Percentiles rank a stretch among this genome's conserved stretches.
These are phyloP conservation scores for Apiotrichum montevideense DNA, from an alignment of 1,284 basidiomycete genomes.

Conservation along the genomic window DNA sequence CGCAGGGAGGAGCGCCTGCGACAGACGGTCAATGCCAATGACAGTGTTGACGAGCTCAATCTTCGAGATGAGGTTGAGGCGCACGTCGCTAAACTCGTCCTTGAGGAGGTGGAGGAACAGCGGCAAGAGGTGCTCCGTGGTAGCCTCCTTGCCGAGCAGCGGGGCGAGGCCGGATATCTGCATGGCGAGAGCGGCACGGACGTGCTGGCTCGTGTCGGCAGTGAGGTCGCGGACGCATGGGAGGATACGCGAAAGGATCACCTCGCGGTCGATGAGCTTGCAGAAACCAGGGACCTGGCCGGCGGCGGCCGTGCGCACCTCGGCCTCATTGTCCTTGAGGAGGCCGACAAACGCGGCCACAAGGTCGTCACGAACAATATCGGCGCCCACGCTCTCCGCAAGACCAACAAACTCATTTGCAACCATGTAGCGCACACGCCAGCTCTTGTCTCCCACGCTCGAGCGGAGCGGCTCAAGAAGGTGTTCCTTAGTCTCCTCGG, in stretches of 20 bases:
- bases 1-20: conserved; percentile 92
- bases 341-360: conserved; percentile 89
- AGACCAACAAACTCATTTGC: conserved; percentile 94
- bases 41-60: conserved; percentile 95
- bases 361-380: conserved; percentile 89
- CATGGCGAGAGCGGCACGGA: conserved; percentile 90
- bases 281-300: conserved; percentile 97
- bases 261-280: conserved; percentile 87
- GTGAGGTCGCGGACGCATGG: conserved; percentile 96
- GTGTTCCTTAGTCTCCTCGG: conserved; percentile 85
- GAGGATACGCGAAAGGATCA: conserved; percentile 85
- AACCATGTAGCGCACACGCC: conserved; percentile 99
- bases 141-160: conserved; percentile 86
- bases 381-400: conserved; percentile 82
- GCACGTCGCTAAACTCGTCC: conserved; percentile 98
- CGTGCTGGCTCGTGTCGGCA: conserved; percentile 91
- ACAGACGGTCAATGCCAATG: conserved; percentile 93
- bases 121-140: conserved; percentile 93
- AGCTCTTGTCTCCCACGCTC: conserved; percentile 90
- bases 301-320: conserved; percentile 92
- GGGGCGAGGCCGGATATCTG: conserved; percentile 98
- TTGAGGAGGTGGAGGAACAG: conserved; percentile 94
- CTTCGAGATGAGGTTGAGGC: conserved; percentile 98
- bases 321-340: conserved; percentile 97
- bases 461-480: conserved; percentile 80